Conservation (phyloP, 176 grass and related monocot genomes). For the Canna indica region DNA sequence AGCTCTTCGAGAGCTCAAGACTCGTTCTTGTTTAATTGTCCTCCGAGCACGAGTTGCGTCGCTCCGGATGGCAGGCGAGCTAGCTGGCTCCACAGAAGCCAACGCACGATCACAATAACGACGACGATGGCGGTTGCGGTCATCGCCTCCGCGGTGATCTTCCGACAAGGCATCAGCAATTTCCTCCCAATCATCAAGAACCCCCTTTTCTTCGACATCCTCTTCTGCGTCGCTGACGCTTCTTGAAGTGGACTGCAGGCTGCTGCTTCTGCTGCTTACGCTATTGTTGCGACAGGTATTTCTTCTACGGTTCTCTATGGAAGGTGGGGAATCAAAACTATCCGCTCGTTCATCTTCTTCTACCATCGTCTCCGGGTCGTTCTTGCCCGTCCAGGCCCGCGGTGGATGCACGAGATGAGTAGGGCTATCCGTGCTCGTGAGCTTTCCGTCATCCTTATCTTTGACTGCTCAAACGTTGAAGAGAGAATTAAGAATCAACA, state of each 20-base stretch:
- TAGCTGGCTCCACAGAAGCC: neutral
- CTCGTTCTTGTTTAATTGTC: neutral
- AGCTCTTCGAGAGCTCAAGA: neutral
- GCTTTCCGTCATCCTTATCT: neutral
- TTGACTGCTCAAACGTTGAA: neutral
- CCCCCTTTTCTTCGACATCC: neutral
- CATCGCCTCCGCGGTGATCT: neutral
- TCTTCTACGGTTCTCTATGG: neutral
- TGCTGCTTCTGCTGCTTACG: slow-evolving; percentile 12
- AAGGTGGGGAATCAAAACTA: neutral
- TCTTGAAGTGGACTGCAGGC: slow-evolving; percentile 2
- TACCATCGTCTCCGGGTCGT: slow-evolving; percentile 24
- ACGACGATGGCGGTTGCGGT: neutral
- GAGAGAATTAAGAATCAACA: neutral
- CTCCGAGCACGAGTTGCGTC: neutral
- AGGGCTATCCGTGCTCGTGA: neutral
- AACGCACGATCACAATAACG: neutral
- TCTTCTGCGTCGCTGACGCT: slow-evolving; percentile 11
- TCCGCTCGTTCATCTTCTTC: slow-evolving; percentile 5
- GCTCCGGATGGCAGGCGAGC: neutral
- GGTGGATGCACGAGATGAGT: neutral
- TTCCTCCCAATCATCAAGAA: slow-evolving; percentile 16
- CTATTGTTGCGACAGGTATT: neutral
- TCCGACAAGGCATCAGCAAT: slow-evolving; percentile 5
- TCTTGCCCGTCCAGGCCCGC: neutral